Evolutionary conservation across 495 filamentous ascomycete species (phyloP), one percentile per base, ranked within the genome.

Genomic region (Glutinoglossum americanum): DNA sequence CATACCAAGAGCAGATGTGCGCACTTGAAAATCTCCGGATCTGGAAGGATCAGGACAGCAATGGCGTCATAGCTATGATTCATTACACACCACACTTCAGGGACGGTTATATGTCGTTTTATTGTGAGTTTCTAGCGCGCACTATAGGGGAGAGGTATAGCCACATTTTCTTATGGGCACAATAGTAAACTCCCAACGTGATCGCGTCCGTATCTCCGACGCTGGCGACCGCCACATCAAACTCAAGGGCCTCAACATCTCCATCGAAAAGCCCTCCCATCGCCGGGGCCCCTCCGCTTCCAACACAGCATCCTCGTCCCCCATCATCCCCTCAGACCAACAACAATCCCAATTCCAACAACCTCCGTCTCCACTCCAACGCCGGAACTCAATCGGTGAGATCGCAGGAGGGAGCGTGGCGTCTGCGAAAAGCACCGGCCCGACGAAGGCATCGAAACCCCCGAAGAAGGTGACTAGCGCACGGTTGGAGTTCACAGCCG

Each of bases 1-100:
- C 67, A 17, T 70, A 67, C 55, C 60, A 67, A 37, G 69, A 70
- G 56, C 68, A 70, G 60, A 64, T 71, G 56, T 70, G 69, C 58
- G 69, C 63, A 25, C 66, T 71, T 59, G 69, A 71, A 54, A 69
- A 68, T 37, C 59, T 71, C 3, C 62, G 69, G 2, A 57, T 71
- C 25, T 71, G 69, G 69, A 63, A 66, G 41, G 69, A 71, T 57
- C 60, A 67, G 25, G 61, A 60, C 9, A 60, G 60, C 3, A 56
- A 56, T 27, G 68, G 61, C 39, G 66, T 70, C 19, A 53, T 70
- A 23, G 68, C 63, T 10, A 60, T 69, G 48, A 64, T 71, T 45
- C 69, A 70, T 51, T 69, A 64, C 51, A 65, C 66, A 0, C 61
- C 64, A 0, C 64, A 65, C 15, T 69, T 71, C 51, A 58, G 64